These are phyloP conservation scores for Amanita thiersii DNA, from an alignment of 768 basidiomycete genomes.

Conservation along the genomic window DNA sequence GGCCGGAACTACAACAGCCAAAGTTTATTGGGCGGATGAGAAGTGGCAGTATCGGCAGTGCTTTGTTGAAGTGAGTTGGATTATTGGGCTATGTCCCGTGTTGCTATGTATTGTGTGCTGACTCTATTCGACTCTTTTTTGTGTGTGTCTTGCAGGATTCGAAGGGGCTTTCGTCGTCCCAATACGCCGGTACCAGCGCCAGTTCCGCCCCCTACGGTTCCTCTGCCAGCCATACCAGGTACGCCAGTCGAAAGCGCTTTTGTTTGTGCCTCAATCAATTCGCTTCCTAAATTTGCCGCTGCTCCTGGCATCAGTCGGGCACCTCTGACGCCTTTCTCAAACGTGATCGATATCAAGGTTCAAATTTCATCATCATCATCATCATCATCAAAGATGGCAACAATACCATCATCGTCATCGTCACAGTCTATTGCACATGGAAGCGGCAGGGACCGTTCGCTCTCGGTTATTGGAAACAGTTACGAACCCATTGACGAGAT, in stretches of 20 bases:
- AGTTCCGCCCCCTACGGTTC: conserved; percentile 13
- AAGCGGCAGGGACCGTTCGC: conserved; percentile 23
- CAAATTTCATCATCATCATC: too few relatives aligned
- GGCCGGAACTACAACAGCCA: conserved; percentile 25
- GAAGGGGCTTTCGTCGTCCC: conserved; percentile 29
- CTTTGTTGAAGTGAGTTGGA: conserved; percentile 4
- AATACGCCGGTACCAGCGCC: conserved; percentile 23
- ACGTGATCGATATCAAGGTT: neutral
- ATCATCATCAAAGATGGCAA: too few relatives aligned
- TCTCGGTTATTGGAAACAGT: conserved; percentile 18
- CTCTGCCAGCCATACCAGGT: conserved; percentile 5
- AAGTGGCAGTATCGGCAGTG: conserved; percentile 42
- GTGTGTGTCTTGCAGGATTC: conserved; percentile 21
- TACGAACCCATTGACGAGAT: conserved; percentile 29
- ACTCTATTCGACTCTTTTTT: conserved; percentile 4
- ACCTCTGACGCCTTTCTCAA: neutral
- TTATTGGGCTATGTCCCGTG: conserved; percentile 1
- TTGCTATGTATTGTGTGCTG: conserved; percentile 11
- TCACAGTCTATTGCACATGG: conserved; percentile 16
- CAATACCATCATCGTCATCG: neutral
- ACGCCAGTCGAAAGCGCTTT: conserved; percentile 1
- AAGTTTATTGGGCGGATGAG: conserved; percentile 45
- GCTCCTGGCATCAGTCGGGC: neutral
- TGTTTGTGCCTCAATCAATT: conserved; percentile 1
- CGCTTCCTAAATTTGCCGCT: neutral